Evolutionary conservation across 108 stramenopile genomes (phyloP).

Genomic region (Epipyxis sp.): DNA sequence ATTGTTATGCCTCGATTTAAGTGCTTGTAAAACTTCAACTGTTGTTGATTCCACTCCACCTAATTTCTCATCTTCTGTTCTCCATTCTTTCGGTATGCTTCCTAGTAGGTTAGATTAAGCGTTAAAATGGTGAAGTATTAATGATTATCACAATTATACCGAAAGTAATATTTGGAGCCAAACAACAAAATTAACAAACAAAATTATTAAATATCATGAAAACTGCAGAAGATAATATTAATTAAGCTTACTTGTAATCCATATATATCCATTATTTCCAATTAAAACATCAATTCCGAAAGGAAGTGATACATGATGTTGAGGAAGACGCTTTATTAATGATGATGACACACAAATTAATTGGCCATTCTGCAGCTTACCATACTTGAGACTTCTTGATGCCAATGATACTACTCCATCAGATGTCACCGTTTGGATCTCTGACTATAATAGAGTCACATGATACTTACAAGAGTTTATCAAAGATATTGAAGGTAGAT

Average conservation of each 20-base stretch:
- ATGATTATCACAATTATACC: too few species aligned
- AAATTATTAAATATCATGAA: too few species aligned
- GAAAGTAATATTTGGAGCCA: too few species aligned
- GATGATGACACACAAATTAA: background rate
- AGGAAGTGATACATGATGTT: slow-evolving; percentile 25
- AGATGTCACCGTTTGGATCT: background rate
- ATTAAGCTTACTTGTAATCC: slow-evolving; percentile 21
- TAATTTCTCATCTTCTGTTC: background rate
- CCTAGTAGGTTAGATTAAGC: too few species aligned
- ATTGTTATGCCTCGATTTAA: background rate
- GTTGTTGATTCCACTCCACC: background rate
- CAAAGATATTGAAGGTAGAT: slow-evolving; percentile 1
- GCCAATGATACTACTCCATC: background rate
- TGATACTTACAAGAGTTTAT: slow-evolving; percentile 1
- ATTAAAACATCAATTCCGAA: slow-evolving; percentile 14
- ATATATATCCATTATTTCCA: slow-evolving; percentile 10
- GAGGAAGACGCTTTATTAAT: slow-evolving; percentile 13
- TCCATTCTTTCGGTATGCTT: background rate
- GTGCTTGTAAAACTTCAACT: background rate
- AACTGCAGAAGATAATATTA: too few species aligned
- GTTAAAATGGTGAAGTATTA: too few species aligned
- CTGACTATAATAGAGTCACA: too few species aligned
- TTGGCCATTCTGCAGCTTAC: slow-evolving; percentile 18
- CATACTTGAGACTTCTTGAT: slow-evolving; percentile 14
- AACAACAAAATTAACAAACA: too few species aligned